Evolutionary conservation across 352 stramenopile genomes (phyloP).

Genomic region (Phytophthora pluvialis): DNA sequence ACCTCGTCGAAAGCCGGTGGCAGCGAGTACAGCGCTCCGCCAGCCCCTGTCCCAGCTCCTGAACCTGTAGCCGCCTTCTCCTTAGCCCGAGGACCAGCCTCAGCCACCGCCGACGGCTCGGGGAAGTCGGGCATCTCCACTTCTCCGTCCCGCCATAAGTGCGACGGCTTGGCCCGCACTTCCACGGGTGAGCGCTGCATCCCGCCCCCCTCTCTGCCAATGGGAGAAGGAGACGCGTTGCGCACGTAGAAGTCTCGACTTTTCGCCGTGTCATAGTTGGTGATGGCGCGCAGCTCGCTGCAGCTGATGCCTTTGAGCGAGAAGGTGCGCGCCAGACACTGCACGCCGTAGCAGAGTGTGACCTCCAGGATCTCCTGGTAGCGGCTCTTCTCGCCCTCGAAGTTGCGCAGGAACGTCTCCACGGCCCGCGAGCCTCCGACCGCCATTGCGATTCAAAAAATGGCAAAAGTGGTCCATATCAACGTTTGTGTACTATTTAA

Average conservation of each 20-base stretch:
- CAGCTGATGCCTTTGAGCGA: constrained; percentile 67
- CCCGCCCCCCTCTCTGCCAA: background rate
- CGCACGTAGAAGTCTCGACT: constrained; percentile 72
- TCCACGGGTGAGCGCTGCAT: constrained; percentile 24
- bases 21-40: constrained; percentile 22
- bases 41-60: background rate
- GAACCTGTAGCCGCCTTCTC: background rate
- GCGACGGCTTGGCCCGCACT: constrained; percentile 62
- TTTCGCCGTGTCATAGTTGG: constrained; percentile 47
- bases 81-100: background rate
- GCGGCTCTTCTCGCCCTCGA: constrained; percentile 48
- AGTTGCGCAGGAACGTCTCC: constrained; percentile 77
- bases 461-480: constrained; percentile 7
- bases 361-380: constrained; percentile 74
- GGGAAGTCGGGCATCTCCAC: constrained; percentile 31
- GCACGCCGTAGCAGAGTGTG: constrained; percentile 73
- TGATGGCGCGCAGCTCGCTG: constrained; percentile 64
- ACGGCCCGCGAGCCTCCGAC: constrained; percentile 43
- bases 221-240: constrained; percentile 31
- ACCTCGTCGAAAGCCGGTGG: constrained; percentile 55
- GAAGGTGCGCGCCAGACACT: constrained; percentile 71
- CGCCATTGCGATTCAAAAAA: constrained; percentile 28
- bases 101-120: constrained; percentile 6
- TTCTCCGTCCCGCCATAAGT: constrained; percentile 75
- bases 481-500: background rate